Percentiles rank a stretch among this genome's conserved stretches.
phyloP scores from a whole-genome alignment of 2,329 filamentous ascomycete species.

The Exserohilum turcica region DNA sequence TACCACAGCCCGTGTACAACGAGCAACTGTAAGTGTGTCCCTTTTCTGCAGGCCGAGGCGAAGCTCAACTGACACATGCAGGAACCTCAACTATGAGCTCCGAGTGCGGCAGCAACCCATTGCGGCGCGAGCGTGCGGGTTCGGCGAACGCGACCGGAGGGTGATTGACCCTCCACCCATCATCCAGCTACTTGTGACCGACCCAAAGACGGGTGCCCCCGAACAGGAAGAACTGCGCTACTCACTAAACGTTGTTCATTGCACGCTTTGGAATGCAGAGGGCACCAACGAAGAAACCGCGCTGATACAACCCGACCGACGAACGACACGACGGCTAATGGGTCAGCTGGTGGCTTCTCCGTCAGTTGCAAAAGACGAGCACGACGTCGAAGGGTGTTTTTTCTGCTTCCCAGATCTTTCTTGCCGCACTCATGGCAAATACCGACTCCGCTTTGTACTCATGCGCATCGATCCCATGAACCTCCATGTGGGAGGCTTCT shows the following conservation, averaged over 20 bases:
- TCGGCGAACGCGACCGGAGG: conserved; percentile 79
- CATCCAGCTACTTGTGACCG: conserved; percentile 71
- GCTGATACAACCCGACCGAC: conserved; percentile 70
- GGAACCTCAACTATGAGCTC: conserved; percentile 55
- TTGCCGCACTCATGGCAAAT: conserved; percentile 76
- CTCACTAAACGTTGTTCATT: conserved; percentile 74
- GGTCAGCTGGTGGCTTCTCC: conserved; percentile 77
- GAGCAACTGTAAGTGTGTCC: conserved; percentile 46
- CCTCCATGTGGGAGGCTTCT: conserved; percentile 59
- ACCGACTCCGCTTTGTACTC: conserved; percentile 74
- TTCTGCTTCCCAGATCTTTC: conserved; percentile 86
- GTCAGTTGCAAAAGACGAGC: conserved; percentile 76
- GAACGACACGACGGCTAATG: conserved; percentile 77
- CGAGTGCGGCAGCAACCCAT: conserved; percentile 76
- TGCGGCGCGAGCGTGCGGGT: conserved; percentile 79
- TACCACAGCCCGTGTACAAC: conserved; percentile 48
- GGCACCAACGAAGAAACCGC: conserved; percentile 70
- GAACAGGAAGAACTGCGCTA: conserved; percentile 66
- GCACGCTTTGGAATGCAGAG: conserved; percentile 73
- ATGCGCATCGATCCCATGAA: conserved; percentile 70
- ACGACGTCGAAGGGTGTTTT: conserved; percentile 75
- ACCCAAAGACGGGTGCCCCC: conserved; percentile 55
- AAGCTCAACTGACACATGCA: conserved; percentile 31
- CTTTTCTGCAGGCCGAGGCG: conserved; percentile 17
- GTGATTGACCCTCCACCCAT: conserved; percentile 86